Base-by-base conservation (phyloP, 768 basidiomycete genomes). In the Clavulina sp. region DNA sequence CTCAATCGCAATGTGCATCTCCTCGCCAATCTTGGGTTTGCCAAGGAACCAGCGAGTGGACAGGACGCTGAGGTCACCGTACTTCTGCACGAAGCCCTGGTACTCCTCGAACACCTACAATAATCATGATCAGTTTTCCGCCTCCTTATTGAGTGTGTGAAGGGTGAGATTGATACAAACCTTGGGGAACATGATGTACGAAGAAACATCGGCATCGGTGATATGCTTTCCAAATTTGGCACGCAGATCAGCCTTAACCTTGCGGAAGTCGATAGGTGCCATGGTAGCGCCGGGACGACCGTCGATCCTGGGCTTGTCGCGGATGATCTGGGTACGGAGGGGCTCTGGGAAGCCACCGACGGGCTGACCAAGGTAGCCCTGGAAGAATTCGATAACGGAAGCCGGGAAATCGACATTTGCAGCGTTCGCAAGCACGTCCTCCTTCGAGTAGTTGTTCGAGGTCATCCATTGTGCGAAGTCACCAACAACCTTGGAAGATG, bases 401-500 rank as follows among this genome's bases (percentile, higher is more conserved):
- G 87, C 91, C 5, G 95, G 95, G 81, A 99, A 96, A 67, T 99
- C 95, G 54, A 99, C 79, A 53, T 77, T 75, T 40, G 85, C 84
- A 40, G 93, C 95, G 48, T 81, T 78, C 5, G 78, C 75, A 52
- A 92, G 63, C 29, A 99, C 91, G 53, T 96, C 82, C 58, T 81
- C 68, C 67, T 89, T 88, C 50, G 80, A 75, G 54, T 97, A 71
- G 56, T 79, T 78, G 72, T 97, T 97, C 58, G 86, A 85, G 32
- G 89, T 92, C 89, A 96, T 92, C 83, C 84, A 95, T 68, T 99
- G 95, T 18, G 95, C 95, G 67, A 99, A 95, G 70, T 99, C 95
- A 24, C 95, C 95, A 47, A 96, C 92, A 46, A 93, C 88, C 71
- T 97, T 99, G 40, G 95, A 97, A 9, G 95, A 95, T 29, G 95